Evolutionary conservation across 1,284 basidiomycete species (phyloP).

Genomic region (Heterobasidion parviporum): DNA sequence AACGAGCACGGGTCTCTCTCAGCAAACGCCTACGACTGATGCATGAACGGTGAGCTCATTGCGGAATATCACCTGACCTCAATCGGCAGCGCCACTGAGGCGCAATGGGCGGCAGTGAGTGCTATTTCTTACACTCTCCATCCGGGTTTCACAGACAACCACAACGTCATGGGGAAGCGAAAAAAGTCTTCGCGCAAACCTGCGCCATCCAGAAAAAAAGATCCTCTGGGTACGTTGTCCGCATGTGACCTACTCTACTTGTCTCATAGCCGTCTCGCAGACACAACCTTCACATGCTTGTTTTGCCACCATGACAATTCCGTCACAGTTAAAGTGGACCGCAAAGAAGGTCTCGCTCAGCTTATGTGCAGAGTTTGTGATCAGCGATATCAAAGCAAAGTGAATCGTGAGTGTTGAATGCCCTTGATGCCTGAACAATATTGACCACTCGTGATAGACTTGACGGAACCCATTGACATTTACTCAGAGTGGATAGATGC

Average conservation of each 20-base stretch:
- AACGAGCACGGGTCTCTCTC: too few relatives aligned
- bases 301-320: constrained; percentile 90
- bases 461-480: constrained; percentile 85
- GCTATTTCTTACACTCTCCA: not conserved
- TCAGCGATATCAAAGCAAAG: constrained; percentile 77
- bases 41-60: too few relatives aligned
- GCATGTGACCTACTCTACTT: not conserved
- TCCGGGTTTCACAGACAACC: not conserved
- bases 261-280: constrained; percentile 26
- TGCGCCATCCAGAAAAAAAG: constrained; percentile 44
- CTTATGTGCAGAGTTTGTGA: constrained; percentile 75
- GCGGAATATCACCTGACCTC: too few relatives aligned
- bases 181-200: constrained; percentile 80
- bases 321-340: constrained; percentile 79
- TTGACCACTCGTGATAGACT: constrained; percentile 34
- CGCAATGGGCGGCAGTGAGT: not conserved
- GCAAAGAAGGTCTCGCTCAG: constrained; percentile 74
- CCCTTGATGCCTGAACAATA: too few relatives aligned
- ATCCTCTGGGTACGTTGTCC: constrained; percentile 54
- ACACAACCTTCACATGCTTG: constrained; percentile 75
- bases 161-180: constrained; percentile 68
- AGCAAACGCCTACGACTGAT: too few relatives aligned
- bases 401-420: constrained; percentile 56
- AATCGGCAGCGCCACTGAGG: not conserved
- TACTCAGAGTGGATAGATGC: constrained; percentile 93